These are phyloP conservation scores for Datura wrightii DNA, from an alignment of 257 asterid genomes.

Conservation along the genomic window DNA sequence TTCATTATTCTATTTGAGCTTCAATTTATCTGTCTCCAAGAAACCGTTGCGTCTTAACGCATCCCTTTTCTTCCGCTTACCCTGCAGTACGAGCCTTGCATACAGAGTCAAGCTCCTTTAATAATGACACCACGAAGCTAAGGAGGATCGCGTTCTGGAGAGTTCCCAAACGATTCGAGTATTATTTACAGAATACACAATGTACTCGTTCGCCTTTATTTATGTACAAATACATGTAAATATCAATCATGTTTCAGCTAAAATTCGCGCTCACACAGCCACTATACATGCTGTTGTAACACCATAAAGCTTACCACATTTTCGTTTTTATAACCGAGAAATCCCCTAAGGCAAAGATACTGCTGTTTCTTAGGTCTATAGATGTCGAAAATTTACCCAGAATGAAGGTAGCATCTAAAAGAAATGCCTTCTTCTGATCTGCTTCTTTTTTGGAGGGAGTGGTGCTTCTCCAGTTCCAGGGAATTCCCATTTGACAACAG, in stretches of 20 bases:
- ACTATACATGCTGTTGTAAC: not conserved
- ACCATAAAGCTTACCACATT: not conserved
- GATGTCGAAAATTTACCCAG: too few relatives aligned
- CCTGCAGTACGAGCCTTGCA: not conserved
- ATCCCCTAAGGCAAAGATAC: not conserved
- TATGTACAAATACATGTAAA: not conserved
- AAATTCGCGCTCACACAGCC: not conserved
- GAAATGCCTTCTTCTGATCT: slow-evolving; percentile 23
- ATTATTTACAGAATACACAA: not conserved
- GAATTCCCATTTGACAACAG: slow-evolving; percentile 76
- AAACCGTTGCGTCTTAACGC: not conserved
- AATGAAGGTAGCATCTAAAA: not conserved
- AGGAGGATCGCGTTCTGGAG: too few relatives aligned
- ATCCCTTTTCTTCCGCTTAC: not conserved
- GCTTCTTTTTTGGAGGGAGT: slow-evolving; percentile 28
- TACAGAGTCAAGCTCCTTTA: not conserved
- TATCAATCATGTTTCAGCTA: not conserved
- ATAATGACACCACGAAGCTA: not conserved
- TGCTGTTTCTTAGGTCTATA: too few relatives aligned
- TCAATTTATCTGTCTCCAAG: not conserved
- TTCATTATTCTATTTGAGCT: not conserved
- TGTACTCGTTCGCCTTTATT: not conserved
- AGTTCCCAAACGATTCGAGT: not conserved
- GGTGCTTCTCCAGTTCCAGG: slow-evolving; percentile 53
- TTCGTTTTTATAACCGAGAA: not conserved